Conservation (phyloP, 1,284 basidiomycete species). For the Heliocybe sulcata region DNA sequence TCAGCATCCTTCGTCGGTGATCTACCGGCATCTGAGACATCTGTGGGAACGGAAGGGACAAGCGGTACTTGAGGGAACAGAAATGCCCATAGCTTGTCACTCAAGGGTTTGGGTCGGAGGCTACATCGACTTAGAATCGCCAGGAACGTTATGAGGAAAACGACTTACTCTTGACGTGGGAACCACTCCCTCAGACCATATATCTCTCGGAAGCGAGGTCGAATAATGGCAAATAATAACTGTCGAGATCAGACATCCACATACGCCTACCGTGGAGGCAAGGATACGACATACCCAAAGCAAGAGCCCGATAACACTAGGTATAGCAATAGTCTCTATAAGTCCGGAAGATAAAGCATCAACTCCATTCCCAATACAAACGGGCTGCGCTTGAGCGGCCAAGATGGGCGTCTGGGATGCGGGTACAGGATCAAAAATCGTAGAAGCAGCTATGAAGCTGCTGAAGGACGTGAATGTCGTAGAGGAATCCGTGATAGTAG, state of each 20-base stretch:
- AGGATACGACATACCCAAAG: slow-evolving; percentile 50
- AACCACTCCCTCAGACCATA: slow-evolving; percentile 73
- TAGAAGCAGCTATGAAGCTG: slow-evolving; percentile 18
- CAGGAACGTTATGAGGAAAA: not conserved
- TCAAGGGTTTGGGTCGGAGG: slow-evolving; percentile 54
- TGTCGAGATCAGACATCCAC: slow-evolving; percentile 19
- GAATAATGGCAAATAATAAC: slow-evolving; percentile 58
- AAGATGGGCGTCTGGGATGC: slow-evolving; percentile 14
- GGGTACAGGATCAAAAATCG: slow-evolving; percentile 19
- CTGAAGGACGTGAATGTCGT: slow-evolving; percentile 38
- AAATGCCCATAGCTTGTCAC: slow-evolving; percentile 54
- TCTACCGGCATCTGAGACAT: slow-evolving; percentile 45
- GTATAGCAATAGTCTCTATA: slow-evolving; percentile 47
- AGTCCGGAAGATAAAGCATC: slow-evolving; percentile 61
- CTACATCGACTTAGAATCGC: slow-evolving; percentile 24
- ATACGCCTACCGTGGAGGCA: slow-evolving; percentile 1
- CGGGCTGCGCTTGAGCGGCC: slow-evolving; percentile 25
- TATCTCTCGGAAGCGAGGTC: slow-evolving; percentile 62
- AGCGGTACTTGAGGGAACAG: slow-evolving; percentile 63
- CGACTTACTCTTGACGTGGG: slow-evolving; percentile 55
- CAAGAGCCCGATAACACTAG: slow-evolving; percentile 47
- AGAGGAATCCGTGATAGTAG: slow-evolving; percentile 21
- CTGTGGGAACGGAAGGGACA: slow-evolving; percentile 48
- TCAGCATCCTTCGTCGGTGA: slow-evolving; percentile 40
- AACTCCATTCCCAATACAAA: slow-evolving; percentile 59